These are phyloP conservation scores for Lycium barbarum DNA, from an alignment of 257 asterid species.

Conservation along the genomic window DNA sequence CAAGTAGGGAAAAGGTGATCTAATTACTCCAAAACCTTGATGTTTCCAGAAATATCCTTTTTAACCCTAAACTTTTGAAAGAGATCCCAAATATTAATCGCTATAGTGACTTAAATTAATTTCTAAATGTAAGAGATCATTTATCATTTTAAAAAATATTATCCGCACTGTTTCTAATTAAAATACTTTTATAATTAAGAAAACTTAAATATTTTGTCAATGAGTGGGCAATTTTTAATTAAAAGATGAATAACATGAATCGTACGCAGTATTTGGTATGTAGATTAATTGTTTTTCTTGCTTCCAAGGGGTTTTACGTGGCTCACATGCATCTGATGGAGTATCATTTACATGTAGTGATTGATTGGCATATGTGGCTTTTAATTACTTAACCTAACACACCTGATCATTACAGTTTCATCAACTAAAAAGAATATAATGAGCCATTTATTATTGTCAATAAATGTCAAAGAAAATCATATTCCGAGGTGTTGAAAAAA, in stretches of 20 bases:
- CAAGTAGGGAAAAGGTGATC: conserved; percentile 19
- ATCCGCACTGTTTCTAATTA: too few relatives aligned
- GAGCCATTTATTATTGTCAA: conserved; percentile 5
- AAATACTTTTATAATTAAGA: neutral
- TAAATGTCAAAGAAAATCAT: neutral
- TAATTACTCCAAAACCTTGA: neutral
- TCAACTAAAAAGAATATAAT: neutral
- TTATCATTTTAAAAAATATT: too few relatives aligned
- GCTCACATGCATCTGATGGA: conserved; percentile 27
- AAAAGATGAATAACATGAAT: too few relatives aligned
- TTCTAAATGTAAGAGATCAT: too few relatives aligned
- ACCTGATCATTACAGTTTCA: conserved; percentile 24
- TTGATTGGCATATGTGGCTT: conserved; percentile 22
- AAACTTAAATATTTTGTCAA: too few relatives aligned
- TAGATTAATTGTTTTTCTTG: neutral
- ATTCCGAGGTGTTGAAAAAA: neutral
- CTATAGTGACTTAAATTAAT: too few relatives aligned
- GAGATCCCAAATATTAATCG: too few relatives aligned
- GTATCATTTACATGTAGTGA: neutral
- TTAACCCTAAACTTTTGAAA: neutral
- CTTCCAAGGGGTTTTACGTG: conserved; percentile 6
- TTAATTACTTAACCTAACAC: conserved; percentile 30
- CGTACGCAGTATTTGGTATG: neutral
- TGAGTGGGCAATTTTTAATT: too few relatives aligned
- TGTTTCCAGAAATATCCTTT: neutral